Percentiles rank a stretch among this genome's conserved stretches.
These are phyloP conservation scores for Paramecium sonneborni DNA, from an alignment of 73 alveolate genomes.

Conservation along the genomic window DNA sequence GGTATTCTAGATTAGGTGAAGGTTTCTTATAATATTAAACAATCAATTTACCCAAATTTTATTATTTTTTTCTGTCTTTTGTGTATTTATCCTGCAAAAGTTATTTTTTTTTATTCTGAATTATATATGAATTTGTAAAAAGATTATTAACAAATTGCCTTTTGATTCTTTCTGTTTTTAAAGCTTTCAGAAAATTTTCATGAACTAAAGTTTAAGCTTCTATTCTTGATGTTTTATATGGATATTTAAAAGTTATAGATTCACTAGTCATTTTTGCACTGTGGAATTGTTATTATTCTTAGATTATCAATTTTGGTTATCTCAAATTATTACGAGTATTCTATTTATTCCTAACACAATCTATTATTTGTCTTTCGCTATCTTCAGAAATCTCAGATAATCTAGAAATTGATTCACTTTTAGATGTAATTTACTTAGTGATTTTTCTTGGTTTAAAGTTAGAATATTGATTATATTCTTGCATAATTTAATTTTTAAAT, in stretches of 20 bases:
- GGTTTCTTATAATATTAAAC: neutral
- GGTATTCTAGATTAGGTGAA: neutral
- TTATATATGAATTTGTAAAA: neutral
- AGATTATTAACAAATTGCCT: neutral
- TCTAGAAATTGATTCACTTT: neutral
- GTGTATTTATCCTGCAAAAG: neutral
- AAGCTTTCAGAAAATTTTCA: neutral
- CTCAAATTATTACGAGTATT: neutral
- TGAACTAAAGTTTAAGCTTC: neutral
- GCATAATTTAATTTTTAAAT: neutral
- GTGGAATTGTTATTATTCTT: neutral
- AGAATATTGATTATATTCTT: neutral
- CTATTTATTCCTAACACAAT: neutral
- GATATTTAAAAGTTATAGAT: neutral
- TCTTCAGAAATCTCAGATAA: neutral
- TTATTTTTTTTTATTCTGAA: neutral
- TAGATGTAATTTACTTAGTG: neutral
- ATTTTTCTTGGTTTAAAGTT: neutral
- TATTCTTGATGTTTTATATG: neutral
- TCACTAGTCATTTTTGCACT: neutral
- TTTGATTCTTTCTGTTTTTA: neutral
- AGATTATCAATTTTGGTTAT: neutral
- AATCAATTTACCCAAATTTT: neutral
- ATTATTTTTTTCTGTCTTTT: neutral
- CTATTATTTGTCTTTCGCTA: neutral